Percentiles rank a stretch among this genome's conserved stretches.
Conservation (phyloP, 108 stramenopile species). For the Nitzschia palea region DNA sequence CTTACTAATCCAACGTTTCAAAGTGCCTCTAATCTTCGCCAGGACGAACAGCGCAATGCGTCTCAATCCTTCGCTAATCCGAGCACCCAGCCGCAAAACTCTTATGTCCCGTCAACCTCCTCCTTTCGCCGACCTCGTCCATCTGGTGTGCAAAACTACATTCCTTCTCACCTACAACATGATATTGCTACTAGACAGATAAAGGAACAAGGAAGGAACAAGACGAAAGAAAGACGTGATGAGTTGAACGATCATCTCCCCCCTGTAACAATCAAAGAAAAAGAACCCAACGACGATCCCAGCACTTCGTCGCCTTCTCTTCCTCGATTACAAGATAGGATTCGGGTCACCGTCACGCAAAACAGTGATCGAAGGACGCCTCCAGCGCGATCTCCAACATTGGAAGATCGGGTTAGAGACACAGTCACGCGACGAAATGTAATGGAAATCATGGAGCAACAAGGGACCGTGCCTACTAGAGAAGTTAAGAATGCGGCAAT, state of each 20-base stretch:
- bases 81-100: too few relatives aligned
- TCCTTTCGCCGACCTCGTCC: conserved; percentile 40
- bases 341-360: too few relatives aligned
- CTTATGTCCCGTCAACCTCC: conserved; percentile 22
- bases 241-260: conserved; percentile 15
- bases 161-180: conserved; percentile 1
- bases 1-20: conserved; percentile 73
- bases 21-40: background rate
- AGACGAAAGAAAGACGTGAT: conserved; percentile 4
- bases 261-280: conserved; percentile 30
- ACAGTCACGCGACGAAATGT: too few relatives aligned
- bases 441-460: too few relatives aligned
- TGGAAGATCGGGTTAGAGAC: background rate
- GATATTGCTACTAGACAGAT: background rate
- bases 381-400: too few relatives aligned
- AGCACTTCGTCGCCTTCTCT: background rate
- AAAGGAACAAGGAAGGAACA: background rate
- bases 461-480: too few relatives aligned
- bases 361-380: too few relatives aligned
- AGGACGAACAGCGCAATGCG: background rate
- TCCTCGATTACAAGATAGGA: too few relatives aligned
- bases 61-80: too few relatives aligned
- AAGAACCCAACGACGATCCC: conserved; percentile 8
- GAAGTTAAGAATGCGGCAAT: too few relatives aligned
- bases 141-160: conserved; percentile 32